Evolutionary conservation across 164 flowering plant genomes (phyloP).

Genomic region (Liriodendron chinense): DNA sequence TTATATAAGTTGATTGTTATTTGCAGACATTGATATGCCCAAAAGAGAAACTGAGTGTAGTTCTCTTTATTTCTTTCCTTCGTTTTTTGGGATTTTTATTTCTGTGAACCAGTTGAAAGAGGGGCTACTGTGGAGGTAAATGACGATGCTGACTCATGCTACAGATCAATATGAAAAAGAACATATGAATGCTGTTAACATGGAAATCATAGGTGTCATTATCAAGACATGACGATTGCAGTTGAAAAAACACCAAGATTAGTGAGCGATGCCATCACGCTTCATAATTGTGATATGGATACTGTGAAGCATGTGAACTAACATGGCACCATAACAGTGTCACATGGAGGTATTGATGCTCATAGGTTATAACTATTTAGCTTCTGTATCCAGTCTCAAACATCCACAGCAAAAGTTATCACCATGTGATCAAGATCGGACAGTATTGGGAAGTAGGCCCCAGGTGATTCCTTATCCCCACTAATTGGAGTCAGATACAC

Average conservation of each 20-base stretch:
- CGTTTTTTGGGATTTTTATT: neutral
- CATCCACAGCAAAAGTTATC: neutral
- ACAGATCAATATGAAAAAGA: neutral
- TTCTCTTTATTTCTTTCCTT: neutral
- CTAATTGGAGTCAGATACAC: too few relatives aligned
- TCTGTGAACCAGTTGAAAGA: neutral
- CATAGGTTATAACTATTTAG: neutral
- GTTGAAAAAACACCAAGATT: too few relatives aligned
- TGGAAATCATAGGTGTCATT: too few relatives aligned
- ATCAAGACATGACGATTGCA: too few relatives aligned
- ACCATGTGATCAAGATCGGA: neutral
- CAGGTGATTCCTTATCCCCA: neutral
- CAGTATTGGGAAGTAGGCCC: neutral
- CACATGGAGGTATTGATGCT: neutral
- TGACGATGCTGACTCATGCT: neutral
- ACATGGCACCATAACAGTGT: too few relatives aligned
- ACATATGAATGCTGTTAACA: neutral
- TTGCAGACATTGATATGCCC: neutral
- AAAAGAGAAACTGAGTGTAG: neutral
- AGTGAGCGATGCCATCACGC: too few relatives aligned
- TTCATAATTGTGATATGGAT: neutral
- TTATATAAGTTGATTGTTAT: neutral
- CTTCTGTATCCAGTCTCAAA: neutral
- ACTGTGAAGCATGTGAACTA: too few relatives aligned
- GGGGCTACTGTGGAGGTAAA: neutral